Conservation (phyloP, 2,329 filamentous ascomycete species). For the Byssoonygena ceratinophila region DNA sequence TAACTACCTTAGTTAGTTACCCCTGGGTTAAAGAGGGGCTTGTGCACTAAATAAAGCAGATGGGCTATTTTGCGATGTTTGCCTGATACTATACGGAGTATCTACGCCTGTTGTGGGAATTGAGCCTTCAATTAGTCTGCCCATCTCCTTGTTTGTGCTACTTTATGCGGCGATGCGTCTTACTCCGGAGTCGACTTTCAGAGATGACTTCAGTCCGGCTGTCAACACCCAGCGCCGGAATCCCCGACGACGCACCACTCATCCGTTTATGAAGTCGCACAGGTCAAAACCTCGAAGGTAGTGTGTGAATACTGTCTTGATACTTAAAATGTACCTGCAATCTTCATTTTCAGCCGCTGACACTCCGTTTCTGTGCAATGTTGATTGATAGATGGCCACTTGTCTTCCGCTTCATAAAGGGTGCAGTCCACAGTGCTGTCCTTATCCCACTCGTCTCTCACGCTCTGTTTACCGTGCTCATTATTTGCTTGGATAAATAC, state of each 20-base stretch:
- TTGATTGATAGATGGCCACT: conserved; percentile 46
- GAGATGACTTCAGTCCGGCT: not conserved
- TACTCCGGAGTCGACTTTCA: not conserved
- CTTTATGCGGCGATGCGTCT: not conserved
- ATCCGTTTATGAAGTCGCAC: conserved; percentile 19
- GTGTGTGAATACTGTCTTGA: not conserved
- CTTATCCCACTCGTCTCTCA: conserved; percentile 48
- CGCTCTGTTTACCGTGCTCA: conserved; percentile 47
- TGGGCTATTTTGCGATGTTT: no score
- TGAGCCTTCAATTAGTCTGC: no score
- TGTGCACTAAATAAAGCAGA: no score
- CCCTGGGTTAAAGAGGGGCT: no score
- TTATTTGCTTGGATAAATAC: conserved; percentile 49
- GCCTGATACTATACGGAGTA: no score
- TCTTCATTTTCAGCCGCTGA: not conserved
- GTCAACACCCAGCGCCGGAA: conserved; percentile 4
- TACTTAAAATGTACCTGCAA: not conserved
- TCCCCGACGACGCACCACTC: conserved; percentile 15
- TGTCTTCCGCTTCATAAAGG: conserved; percentile 54
- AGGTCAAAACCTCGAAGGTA: conserved; percentile 21
- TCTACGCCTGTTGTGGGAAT: no score
- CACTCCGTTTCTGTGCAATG: not conserved
- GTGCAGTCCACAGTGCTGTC: conserved; percentile 51
- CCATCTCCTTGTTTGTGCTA: no score
- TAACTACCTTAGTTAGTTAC: no score